Base-by-base conservation (phyloP, 2,329 filamentous ascomycete species). In the Talaromyces sp. region DNA sequence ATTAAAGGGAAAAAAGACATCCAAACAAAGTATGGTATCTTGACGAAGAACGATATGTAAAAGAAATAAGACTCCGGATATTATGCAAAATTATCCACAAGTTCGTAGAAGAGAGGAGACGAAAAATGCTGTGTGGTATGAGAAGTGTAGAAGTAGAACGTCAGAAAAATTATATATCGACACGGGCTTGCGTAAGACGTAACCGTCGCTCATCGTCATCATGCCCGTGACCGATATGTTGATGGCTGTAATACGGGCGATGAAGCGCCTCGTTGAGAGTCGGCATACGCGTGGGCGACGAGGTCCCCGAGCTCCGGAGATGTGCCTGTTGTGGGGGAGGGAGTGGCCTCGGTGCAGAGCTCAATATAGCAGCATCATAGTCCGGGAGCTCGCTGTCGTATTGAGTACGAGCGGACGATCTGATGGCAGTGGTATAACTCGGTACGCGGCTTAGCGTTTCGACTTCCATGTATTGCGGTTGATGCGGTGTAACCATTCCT, bases 351-450 rank as follows among this genome's bases (percentile, higher is more conserved):
- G 63, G 65, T 14, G 65, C 37, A 3, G 65, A 54, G 31, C 47
- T 66, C 9, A 50, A 43, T 11, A 66, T 72, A 14, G 86, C 88
- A 2, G 88, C 84, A 64, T 84, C 78, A 72, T 93, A 93, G 72
- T 90, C 87, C 0, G 90, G 90, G 6, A 91, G 82, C 13, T 76
- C 76, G 5, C 79, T 75, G 37, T 82, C 81, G 24, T 82, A 82
- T 7, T 82, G 81, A 39, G 83, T 82, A 60, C 85, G 82, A 16
- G 87, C 84, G 5, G 87, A 86, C 0, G 88, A 86, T 68, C 85
- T 86, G 31, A 92, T 86, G 0, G 90, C 90, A 1, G 90, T 93
- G 16, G 85, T 84, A 74, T 93, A 93, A 64, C 90, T 93, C 1
- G 90, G 90, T 2, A 93, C 90, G 68, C 90, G 90, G 74, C 83